Evolutionary conservation across 2,329 filamentous ascomycete species (phyloP), one percentile per base, ranked within the genome.

Genomic region (Aspergillus persii): DNA sequence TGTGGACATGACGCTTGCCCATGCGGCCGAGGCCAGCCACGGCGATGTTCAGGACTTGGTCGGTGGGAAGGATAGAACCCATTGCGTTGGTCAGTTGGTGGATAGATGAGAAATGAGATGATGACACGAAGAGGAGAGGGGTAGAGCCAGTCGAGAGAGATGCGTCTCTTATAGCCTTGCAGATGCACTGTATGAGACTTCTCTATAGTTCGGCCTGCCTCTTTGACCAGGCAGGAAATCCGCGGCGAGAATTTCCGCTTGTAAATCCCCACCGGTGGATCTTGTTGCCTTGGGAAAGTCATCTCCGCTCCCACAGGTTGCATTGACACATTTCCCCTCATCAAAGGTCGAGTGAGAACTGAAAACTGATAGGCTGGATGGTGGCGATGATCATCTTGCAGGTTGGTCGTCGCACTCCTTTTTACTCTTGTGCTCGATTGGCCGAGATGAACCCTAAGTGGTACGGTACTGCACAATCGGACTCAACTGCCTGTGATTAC

Each of bases 1-100:
- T 58, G 29, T 56, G 60, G 8, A 56, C 58, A 41, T 62, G 60
- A 33, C 60, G 60, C 48, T 62, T 58, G 26, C 60, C 56, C 56
- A 57, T 57, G n/a, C 56, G 56, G 12, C 56, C 56, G 31, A 57
- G 56, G 23, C 56, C 56, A 18, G 53, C 56, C 12, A 57, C 56
- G 7, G 56, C 56, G 53, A 57, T 57, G 4, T 57, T 53, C 18
- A 57, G 12, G 41, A 41, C 36, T 5, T 41, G 36, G 36, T 41
- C 36, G 36, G 54, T 41, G 36, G 36, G 36, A 15, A 41, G 36
- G 36, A 41, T 41, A 15, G 36, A 41, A n/a, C 36, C 36, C 36
- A 41, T 41, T 41, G 15, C 7, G 36, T 41, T 12, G 36, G 36
- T n/a, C 11, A n/a, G 36, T n/a, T 41, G 36, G 15, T 41, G 36